Conservation (phyloP, 2,329 filamentous ascomycete genomes). For the Anisogramma anomala region DNA sequence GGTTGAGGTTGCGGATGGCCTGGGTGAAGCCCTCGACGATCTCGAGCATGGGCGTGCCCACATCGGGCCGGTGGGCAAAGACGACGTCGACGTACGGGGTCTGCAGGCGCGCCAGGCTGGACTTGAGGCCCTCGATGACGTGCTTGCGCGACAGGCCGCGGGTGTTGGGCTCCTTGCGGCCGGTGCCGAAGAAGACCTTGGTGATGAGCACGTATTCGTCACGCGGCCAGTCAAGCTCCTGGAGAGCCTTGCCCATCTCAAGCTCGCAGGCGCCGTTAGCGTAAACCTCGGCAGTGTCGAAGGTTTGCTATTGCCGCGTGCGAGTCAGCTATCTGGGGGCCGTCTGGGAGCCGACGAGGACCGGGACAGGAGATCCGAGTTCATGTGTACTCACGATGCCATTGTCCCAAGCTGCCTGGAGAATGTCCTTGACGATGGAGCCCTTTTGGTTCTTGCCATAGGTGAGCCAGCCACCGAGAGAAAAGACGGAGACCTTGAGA, state of each 20-base stretch:
- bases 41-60: conserved; percentile 48
- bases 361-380: too few species aligned
- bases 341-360: too few species aligned
- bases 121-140: conserved; percentile 45
- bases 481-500: conserved; percentile 62
- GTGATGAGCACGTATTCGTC: conserved; percentile 43
- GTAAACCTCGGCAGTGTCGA: conserved; percentile 41
- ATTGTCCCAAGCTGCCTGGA: conserved; percentile 38
- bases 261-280: conserved; percentile 36
- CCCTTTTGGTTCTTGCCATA: conserved; percentile 42
- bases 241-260: conserved; percentile 40
- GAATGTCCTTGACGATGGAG: conserved; percentile 26
- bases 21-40: conserved; percentile 43
- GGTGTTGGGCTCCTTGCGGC: conserved; percentile 46
- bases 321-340: conserved; percentile 9
- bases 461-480: conserved; percentile 61
- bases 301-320: conserved; percentile 28
- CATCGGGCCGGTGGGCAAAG: conserved; percentile 49
- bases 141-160: conserved; percentile 39
- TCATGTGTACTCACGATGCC: conserved; percentile 29
- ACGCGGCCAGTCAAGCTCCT: conserved; percentile 39
- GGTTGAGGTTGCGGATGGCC: conserved; percentile 40
- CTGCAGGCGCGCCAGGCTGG: conserved; percentile 45
- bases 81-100: conserved; percentile 56
- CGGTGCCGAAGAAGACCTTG: conserved; percentile 40